These are phyloP conservation scores for Globisporangium recalcitrans DNA, from an alignment of 352 stramenopile species.

Conservation along the genomic window DNA sequence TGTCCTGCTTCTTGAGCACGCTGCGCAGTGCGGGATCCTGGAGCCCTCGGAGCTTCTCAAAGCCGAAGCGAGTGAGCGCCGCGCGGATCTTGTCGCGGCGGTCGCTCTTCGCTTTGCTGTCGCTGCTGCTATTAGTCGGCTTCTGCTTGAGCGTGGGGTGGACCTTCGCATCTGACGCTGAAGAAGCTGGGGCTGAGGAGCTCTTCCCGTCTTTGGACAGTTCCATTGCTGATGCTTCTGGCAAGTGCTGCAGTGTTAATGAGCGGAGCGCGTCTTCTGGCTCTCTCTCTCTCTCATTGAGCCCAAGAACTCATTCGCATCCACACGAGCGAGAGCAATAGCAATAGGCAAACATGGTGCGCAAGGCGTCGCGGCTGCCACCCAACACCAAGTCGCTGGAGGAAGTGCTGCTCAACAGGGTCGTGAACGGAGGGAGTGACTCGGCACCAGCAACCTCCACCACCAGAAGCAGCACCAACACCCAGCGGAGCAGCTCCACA, in stretches of 20 bases:
- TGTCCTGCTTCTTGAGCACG: constrained; percentile 39
- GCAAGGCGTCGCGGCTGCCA: constrained; percentile 47
- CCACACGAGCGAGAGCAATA: no score
- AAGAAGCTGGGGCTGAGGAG: background rate
- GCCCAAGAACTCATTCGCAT: no score
- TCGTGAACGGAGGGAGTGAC: constrained; percentile 23
- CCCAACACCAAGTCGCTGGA: constrained; percentile 57
- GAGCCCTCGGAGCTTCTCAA: constrained; percentile 33
- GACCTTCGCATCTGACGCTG: background rate
- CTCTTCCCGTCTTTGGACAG: background rate
- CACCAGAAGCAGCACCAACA: constrained; percentile 1
- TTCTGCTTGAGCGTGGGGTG: background rate
- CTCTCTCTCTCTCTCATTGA: no score
- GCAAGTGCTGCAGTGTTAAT: background rate
- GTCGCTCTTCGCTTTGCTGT: constrained; percentile 21
- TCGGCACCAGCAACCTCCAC: background rate
- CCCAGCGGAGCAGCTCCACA: constrained; percentile 3
- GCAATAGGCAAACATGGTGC: no score
- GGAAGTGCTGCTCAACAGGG: constrained; percentile 55
- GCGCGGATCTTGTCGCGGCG: constrained; percentile 42
- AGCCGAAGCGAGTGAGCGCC: constrained; percentile 42
- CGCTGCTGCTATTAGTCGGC: background rate
- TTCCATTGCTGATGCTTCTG: background rate
- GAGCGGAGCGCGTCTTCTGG: no score
- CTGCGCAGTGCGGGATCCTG: constrained; percentile 39